These are phyloP conservation scores for Backusella morwellensis DNA, from an alignment of 192 early-diverging fungal species.

Conservation along the genomic window DNA sequence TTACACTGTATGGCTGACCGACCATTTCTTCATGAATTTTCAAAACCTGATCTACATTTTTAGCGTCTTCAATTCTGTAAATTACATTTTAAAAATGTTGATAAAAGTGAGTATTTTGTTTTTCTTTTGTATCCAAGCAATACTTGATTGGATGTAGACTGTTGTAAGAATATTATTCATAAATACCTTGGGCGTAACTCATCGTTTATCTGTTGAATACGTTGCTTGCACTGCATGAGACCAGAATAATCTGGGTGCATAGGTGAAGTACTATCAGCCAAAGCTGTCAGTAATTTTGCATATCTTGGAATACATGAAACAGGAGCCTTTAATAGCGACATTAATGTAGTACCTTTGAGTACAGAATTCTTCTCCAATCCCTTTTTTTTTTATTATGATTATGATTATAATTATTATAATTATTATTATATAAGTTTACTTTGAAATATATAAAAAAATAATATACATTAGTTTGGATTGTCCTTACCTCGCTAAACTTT, in stretches of 20 bases:
- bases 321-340: slow-evolving; percentile 25
- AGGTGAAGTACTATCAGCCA: slow-evolving; percentile 21
- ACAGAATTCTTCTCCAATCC: slow-evolving; percentile 14
- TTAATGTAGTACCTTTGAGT: slow-evolving; percentile 15
- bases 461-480: not conserved
- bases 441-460: not conserved
- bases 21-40: slow-evolving; percentile 15
- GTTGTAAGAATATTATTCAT: not conserved
- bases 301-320: slow-evolving; percentile 16
- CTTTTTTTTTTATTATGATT: slow-evolving; percentile 9
- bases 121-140: not conserved
- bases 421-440: not conserved
- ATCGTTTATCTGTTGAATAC: slow-evolving; percentile 9
- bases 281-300: slow-evolving; percentile 3
- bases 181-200: slow-evolving; percentile 19
- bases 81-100: not conserved
- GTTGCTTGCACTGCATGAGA: slow-evolving; percentile 18
- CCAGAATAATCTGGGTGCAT: slow-evolving; percentile 37
- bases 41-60: slow-evolving; percentile 26
- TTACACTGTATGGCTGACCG: slow-evolving; percentile 18
- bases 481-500: slow-evolving; percentile 33
- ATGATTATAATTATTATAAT: not conserved
- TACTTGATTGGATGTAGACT: not conserved
- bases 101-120: not conserved
- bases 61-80: slow-evolving; percentile 14